Evolutionary conservation across 78 protist species (phyloP).

Genomic region (Dictyostelium firmibasis): DNA sequence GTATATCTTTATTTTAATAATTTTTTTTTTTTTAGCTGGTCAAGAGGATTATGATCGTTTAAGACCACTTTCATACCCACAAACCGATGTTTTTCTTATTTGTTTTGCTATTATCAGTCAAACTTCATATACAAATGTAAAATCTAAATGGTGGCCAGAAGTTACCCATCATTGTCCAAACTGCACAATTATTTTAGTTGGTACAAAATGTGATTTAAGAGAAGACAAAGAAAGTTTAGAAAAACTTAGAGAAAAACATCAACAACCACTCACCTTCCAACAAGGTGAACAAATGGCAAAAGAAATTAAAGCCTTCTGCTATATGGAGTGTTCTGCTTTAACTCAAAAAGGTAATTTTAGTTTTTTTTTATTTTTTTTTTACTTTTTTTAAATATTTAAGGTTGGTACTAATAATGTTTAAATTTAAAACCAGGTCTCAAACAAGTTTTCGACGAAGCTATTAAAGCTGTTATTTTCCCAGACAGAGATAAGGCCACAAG

Average conservation of each 20-base stretch:
- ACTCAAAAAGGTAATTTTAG: slow-evolving; percentile 92
- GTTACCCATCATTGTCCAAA: slow-evolving; percentile 91
- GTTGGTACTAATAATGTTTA: too few relatives aligned
- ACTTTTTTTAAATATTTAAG: too few relatives aligned
- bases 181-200: slow-evolving; percentile 93
- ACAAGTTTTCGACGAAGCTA: slow-evolving; percentile 89
- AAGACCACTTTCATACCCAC: slow-evolving; percentile 89
- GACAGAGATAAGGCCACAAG: slow-evolving; percentile 70
- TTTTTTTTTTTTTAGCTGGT: slow-evolving; percentile 72
- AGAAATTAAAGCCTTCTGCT: slow-evolving; percentile 86
- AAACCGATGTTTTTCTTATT: slow-evolving; percentile 90
- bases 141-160: slow-evolving; percentile 92
- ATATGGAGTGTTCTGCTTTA: slow-evolving; percentile 96
- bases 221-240: slow-evolving; percentile 83
- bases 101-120: slow-evolving; percentile 87
- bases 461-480: slow-evolving; percentile 86
- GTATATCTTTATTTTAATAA: too few relatives aligned
- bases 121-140: slow-evolving; percentile 90
- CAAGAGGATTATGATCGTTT: slow-evolving; percentile 95
- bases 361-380: too few relatives aligned
- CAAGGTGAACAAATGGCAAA: slow-evolving; percentile 80
- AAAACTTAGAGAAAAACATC: slow-evolving; percentile 71
- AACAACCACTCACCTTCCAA: slow-evolving; percentile 75
- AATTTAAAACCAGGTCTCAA: too few relatives aligned
- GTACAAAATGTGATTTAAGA: slow-evolving; percentile 93